Evolutionary conservation across 768 basidiomycete genomes (phyloP).

Genomic region (Phallus indusiatus): DNA sequence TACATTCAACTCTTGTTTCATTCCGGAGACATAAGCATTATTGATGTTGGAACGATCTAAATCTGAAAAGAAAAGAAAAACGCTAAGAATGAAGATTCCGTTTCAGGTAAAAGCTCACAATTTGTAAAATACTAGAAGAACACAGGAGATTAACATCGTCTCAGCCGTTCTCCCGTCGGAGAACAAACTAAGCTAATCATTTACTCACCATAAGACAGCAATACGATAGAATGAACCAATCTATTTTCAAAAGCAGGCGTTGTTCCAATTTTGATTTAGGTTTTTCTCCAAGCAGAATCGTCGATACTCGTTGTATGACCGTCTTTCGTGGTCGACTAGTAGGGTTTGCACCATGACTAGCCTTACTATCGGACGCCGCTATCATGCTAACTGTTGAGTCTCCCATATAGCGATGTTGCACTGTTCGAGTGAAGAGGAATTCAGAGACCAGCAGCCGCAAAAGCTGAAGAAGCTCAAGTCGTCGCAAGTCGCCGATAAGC

Average conservation of each 20-base stretch:
- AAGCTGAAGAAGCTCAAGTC: too few species aligned
- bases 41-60: slow-evolving; percentile 58
- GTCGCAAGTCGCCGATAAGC: too few species aligned
- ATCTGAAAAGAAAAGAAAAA: slow-evolving; percentile 24
- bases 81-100: background rate
- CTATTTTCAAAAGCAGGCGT: slow-evolving; percentile 44
- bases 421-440: too few species aligned
- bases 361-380: too few species aligned
- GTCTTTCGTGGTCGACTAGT: background rate
- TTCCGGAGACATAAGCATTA: slow-evolving; percentile 74
- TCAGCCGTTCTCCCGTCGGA: background rate
- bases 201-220: slow-evolving; percentile 53
- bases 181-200: background rate
- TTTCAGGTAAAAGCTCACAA: slow-evolving; percentile 28
- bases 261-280: slow-evolving; percentile 33
- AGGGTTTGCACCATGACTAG: too few species aligned
- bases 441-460: too few species aligned
- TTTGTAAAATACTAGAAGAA: slow-evolving; percentile 51
- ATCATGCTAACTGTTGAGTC: too few species aligned
- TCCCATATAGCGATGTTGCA: too few species aligned
- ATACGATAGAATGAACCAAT: slow-evolving; percentile 63
- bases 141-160: background rate
- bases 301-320: background rate
- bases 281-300: slow-evolving; percentile 27
- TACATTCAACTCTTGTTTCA: slow-evolving; percentile 54